A percentile compares a stretch with the other conserved stretches of the same genome.
These are phyloP conservation scores for Xerocomellus chrysenteron DNA, from an alignment of 768 basidiomycete species.

Conservation along the genomic window DNA sequence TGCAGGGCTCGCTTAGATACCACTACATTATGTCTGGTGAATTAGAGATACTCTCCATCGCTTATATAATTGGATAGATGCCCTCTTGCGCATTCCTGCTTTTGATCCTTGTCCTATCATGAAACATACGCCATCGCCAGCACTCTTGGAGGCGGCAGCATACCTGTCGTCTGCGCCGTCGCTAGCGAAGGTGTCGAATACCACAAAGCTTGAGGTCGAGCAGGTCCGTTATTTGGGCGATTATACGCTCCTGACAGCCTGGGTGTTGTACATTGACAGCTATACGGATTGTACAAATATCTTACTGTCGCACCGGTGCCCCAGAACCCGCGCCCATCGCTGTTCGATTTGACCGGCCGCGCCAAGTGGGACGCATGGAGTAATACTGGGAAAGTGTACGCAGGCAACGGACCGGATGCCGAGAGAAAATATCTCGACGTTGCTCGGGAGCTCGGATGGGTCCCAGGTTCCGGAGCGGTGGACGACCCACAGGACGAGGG, in stretches of 20 bases:
- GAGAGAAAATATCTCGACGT: conserved; percentile 68
- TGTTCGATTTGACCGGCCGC: conserved; percentile 76
- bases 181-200: conserved; percentile 52
- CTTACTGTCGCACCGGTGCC: conserved; percentile 61
- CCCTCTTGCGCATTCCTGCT: not conserved
- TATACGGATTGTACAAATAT: conserved; percentile 85
- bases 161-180: conserved; percentile 62
- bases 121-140: conserved; percentile 35
- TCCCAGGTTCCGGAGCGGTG: conserved; percentile 29
- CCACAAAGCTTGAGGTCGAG: conserved; percentile 74
- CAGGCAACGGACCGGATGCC: conserved; percentile 42
- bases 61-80: conserved; percentile 40
- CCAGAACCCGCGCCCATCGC: conserved; percentile 57
- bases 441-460: conserved; percentile 71
- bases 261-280: conserved; percentile 43
- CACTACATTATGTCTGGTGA: conserved; percentile 8
- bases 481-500: conserved; percentile 14
- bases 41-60: conserved; percentile 11
- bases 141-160: conserved; percentile 58
- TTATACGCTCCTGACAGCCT: conserved; percentile 17
- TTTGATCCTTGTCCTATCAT: conserved; percentile 11
- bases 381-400: conserved; percentile 48
- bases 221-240: conserved; percentile 15
- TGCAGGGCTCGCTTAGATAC: conserved; percentile 62
- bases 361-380: conserved; percentile 91